Evolutionary conservation across 2,329 filamentous ascomycete genomes (phyloP).

Genomic region (Fusarium tricinctum): DNA sequence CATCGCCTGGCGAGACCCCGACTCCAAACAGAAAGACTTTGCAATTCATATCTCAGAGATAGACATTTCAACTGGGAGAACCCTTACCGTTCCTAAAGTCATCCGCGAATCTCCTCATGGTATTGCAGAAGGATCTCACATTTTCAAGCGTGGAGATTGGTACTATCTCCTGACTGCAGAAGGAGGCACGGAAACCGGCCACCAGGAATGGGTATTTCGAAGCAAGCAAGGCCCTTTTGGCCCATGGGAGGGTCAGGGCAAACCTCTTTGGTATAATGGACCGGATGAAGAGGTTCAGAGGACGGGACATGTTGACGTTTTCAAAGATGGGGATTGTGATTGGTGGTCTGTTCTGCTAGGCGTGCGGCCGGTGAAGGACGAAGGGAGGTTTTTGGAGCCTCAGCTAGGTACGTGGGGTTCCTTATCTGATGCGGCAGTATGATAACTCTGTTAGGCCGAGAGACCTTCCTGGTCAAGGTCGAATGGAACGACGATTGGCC

Average conservation of each 20-base stretch:
- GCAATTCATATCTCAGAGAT: constrained; percentile 63
- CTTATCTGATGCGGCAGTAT: rapidly evolving
- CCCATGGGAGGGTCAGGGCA: constrained; percentile 61
- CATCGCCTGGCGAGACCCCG: constrained; percentile 54
- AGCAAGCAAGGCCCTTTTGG: constrained; percentile 60
- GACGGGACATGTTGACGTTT: constrained; percentile 47
- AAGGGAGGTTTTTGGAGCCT: constrained; percentile 37
- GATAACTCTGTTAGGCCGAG: constrained; percentile 41
- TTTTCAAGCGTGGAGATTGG: constrained; percentile 43
- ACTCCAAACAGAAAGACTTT: constrained; percentile 64
- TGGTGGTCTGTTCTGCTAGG: constrained; percentile 48
- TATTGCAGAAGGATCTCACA: constrained; percentile 58
- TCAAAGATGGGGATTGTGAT: constrained; percentile 41
- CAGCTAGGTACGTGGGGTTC: constrained; percentile 31
- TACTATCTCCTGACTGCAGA: constrained; percentile 49
- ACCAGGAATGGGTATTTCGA: constrained; percentile 66
- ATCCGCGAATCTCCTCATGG: constrained; percentile 57
- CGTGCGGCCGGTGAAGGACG: constrained; percentile 33
- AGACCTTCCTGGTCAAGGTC: constrained; percentile 46
- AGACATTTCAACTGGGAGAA: constrained; percentile 58
- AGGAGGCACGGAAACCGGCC: constrained; percentile 55
- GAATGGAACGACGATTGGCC: constrained; percentile 49
- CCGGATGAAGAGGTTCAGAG: constrained; percentile 63
- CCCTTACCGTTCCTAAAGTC: constrained; percentile 53
- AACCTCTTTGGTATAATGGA: constrained; percentile 56